A percentile compares a stretch with the other conserved stretches of the same genome.
phyloP scores from a whole-genome alignment of 1,139 yeast species.

The Hyphopichia wangnamkhiaoensis region DNA sequence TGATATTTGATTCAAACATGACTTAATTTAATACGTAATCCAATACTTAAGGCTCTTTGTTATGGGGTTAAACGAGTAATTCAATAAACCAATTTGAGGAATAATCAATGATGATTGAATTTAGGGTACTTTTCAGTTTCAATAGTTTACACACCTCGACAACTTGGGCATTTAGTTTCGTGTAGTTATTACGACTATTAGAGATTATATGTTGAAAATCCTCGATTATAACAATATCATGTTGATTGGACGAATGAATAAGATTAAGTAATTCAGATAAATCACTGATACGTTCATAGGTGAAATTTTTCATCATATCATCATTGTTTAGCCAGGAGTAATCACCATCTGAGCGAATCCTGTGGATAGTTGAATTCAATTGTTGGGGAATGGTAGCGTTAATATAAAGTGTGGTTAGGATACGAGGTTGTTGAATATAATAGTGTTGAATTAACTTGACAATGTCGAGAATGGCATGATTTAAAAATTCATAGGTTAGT shows the following conservation, averaged over 20 bases:
- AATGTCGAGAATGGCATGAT: not conserved
- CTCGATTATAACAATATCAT: conserved; percentile 3
- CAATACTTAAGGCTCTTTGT: too few species aligned
- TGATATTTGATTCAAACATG: too few species aligned
- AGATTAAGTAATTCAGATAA: conserved; percentile 1
- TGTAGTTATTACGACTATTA: conserved; percentile 1
- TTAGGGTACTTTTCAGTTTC: not conserved
- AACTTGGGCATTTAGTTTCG: not conserved
- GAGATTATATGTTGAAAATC: conserved; percentile 1
- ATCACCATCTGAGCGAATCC: not conserved
- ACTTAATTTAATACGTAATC: too few species aligned
- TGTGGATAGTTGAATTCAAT: not conserved
- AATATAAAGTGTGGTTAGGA: not conserved
- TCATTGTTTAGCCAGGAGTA: conserved; percentile 3
- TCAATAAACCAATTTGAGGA: conserved; percentile 1
- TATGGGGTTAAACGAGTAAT: not conserved
- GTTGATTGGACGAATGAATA: too few species aligned
- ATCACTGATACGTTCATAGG: conserved; percentile 3
- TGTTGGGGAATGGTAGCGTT: conserved; percentile 4
- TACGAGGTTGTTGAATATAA: not conserved
- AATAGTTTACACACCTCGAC: not conserved
- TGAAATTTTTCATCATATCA: conserved; percentile 1
- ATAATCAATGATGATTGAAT: conserved; percentile 2
- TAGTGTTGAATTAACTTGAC: not conserved
- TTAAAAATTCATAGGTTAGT: not conserved